Evolutionary conservation across 2,329 filamentous ascomycete species (phyloP).

Genomic region (Ambrosiella beaveri): DNA sequence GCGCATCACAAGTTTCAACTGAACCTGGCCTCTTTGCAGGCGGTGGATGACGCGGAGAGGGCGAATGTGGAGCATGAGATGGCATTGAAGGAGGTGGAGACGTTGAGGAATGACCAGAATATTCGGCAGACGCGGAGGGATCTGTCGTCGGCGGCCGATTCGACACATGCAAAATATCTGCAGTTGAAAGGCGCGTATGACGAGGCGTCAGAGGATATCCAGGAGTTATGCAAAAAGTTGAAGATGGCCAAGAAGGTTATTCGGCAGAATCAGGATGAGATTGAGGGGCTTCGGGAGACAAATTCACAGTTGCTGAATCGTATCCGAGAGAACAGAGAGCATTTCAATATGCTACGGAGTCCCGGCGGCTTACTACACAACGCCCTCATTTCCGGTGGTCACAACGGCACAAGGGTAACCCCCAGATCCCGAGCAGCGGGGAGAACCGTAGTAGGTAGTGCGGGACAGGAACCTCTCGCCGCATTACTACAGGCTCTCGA

Average conservation of each 20-base stretch:
- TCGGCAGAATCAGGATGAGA: slow-evolving; percentile 59
- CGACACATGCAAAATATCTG: slow-evolving; percentile 35
- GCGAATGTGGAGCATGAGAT: slow-evolving; percentile 85
- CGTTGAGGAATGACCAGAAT: slow-evolving; percentile 58
- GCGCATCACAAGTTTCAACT: slow-evolving; percentile 86
- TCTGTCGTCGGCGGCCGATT: slow-evolving; percentile 33
- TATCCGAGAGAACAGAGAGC: slow-evolving; percentile 78
- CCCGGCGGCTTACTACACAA: slow-evolving; percentile 52
- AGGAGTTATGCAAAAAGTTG: slow-evolving; percentile 44
- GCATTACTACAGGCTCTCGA: slow-evolving; percentile 68
- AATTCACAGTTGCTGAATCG: slow-evolving; percentile 62
- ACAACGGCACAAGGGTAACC: too few relatives aligned
- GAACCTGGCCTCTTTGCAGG: slow-evolving; percentile 67
- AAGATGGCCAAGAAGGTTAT: slow-evolving; percentile 63
- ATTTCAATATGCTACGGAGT: slow-evolving; percentile 62
- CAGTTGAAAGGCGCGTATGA: slow-evolving; percentile 52
- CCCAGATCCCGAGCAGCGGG: too few relatives aligned
- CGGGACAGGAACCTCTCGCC: slow-evolving; percentile 49
- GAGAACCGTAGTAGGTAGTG: slow-evolving; percentile 17
- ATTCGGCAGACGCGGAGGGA: slow-evolving; percentile 42
- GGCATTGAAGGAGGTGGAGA: slow-evolving; percentile 73
- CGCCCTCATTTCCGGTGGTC: slow-evolving; percentile 30
- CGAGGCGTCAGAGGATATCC: slow-evolving; percentile 47
- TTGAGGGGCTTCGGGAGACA: slow-evolving; percentile 53
- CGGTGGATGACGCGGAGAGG: slow-evolving; percentile 67